These are phyloP conservation scores for Tuber calosporum DNA, from an alignment of 495 filamentous ascomycete genomes.

Conservation along the genomic window DNA sequence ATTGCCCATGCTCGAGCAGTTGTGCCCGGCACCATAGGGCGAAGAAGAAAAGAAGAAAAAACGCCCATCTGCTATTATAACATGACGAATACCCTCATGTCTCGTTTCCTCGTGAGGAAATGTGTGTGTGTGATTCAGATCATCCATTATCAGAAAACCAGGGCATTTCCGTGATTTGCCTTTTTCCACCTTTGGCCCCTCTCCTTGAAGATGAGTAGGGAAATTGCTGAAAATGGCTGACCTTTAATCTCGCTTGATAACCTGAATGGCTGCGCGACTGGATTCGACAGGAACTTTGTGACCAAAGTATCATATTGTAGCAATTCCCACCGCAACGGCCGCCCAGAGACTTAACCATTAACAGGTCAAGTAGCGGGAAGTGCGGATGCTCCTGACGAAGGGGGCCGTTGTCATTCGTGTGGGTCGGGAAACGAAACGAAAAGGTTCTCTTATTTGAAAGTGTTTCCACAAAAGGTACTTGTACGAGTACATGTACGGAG, in stretches of 20 bases:
- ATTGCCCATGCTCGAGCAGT: too few relatives aligned
- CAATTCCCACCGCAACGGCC: not conserved
- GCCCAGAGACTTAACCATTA: not conserved
- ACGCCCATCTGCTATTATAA: not conserved
- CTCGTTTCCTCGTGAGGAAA: not conserved
- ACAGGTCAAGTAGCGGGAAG: not conserved
- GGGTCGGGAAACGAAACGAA: conserved; percentile 1
- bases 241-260: not conserved
- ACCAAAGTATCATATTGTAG: too few relatives aligned
- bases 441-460: not conserved
- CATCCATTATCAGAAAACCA: not conserved
- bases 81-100: not conserved
- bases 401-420: not conserved
- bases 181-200: not conserved
- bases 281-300: not conserved
- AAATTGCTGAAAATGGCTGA: not conserved
- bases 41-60: not conserved
- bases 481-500: not conserved
- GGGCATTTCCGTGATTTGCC: not conserved
- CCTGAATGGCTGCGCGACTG: not conserved
- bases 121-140: not conserved
- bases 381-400: not conserved
- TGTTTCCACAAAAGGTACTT: not conserved
- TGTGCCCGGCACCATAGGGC: too few relatives aligned
- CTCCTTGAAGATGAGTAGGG: not conserved